Evolutionary conservation across 495 filamentous ascomycete genomes (phyloP).

Genomic region (Melanomma pulvis-pyrius): DNA sequence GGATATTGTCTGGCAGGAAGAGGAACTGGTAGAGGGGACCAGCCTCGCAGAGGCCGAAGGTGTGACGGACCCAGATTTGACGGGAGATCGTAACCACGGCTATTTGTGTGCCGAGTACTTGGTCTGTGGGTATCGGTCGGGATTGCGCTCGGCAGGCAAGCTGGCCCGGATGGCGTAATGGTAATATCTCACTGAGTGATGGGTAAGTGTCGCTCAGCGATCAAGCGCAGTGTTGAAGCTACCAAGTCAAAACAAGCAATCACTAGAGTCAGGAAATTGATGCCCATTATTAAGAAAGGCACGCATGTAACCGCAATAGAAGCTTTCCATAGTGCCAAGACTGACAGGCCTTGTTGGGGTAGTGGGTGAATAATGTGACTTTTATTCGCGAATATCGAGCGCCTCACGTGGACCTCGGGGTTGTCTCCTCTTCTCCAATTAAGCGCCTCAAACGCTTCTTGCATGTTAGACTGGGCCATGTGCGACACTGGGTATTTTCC

Average conservation of each 20-base stretch:
- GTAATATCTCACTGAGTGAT: too few relatives aligned
- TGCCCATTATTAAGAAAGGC: constrained; percentile 1
- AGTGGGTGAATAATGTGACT: background rate
- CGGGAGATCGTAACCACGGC: background rate
- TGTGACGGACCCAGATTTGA: background rate
- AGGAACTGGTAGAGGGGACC: constrained; percentile 20
- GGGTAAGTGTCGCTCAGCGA: too few relatives aligned
- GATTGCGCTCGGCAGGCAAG: background rate
- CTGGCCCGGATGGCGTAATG: background rate
- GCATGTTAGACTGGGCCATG: background rate
- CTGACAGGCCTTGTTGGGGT: background rate
- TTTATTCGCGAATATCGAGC: background rate
- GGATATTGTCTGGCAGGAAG: constrained; percentile 18
- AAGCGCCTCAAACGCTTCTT: background rate
- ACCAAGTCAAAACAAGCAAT: too few relatives aligned
- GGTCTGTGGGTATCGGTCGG: background rate
- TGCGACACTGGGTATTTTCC: too few relatives aligned
- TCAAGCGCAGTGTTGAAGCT: too few relatives aligned
- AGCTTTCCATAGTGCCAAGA: background rate
- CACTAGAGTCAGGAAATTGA: too few relatives aligned
- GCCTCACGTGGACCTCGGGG: constrained; percentile 2
- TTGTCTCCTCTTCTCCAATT: background rate
- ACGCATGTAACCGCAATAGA: background rate
- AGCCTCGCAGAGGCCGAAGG: background rate
- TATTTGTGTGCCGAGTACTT: background rate